Evolutionary conservation across 129 eudicot genomes (phyloP).

Genomic region (Tagetes erecta): DNA sequence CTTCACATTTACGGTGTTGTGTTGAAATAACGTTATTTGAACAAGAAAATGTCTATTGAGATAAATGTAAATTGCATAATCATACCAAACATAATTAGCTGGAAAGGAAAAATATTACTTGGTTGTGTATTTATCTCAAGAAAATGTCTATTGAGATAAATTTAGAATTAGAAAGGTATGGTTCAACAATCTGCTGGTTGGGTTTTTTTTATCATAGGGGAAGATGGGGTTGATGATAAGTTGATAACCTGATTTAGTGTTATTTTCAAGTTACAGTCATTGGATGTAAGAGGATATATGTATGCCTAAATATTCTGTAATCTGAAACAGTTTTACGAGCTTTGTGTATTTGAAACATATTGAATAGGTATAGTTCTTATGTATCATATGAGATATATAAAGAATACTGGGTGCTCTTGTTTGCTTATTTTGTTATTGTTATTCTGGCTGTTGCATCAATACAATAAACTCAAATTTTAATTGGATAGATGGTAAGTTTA

Average conservation of each 20-base stretch:
- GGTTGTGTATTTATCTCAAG: neutral
- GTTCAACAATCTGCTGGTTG: neutral
- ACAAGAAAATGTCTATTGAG: neutral
- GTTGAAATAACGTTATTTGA: neutral
- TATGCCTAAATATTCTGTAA: neutral
- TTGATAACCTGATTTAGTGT: neutral
- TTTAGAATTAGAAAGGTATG: neutral
- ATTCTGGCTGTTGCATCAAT: conserved; percentile 1
- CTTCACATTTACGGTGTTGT: neutral
- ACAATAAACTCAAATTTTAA: neutral
- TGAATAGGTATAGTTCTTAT: neutral
- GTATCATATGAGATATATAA: neutral
- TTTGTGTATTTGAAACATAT: conserved; percentile 6
- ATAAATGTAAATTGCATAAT: neutral
- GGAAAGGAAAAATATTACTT: neutral
- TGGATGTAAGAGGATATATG: conserved; percentile 1
- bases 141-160: neutral
- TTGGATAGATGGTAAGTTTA: neutral
- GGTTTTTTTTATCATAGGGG: neutral
- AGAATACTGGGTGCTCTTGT: neutral
- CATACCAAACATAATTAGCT: neutral
- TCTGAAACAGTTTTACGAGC: neutral
- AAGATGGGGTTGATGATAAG: conserved; percentile 4
- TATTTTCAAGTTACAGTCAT: neutral
- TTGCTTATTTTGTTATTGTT: neutral